Evolutionary conservation across 495 filamentous ascomycete species (phyloP).

Genomic region (Tetracladium setigerum): DNA sequence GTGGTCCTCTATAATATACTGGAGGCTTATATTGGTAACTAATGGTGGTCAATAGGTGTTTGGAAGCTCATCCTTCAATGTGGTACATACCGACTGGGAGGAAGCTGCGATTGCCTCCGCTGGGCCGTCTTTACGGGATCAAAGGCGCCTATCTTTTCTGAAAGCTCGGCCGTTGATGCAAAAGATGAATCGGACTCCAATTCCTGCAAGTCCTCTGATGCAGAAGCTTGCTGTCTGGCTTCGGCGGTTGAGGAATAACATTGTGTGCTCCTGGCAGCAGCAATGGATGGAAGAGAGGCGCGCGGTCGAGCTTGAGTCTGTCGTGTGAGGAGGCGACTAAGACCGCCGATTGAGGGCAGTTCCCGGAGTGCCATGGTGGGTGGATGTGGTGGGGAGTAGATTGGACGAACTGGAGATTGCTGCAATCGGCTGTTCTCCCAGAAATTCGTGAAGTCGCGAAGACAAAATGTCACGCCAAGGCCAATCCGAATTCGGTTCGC

Average conservation of each 20-base stretch:
- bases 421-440: neutral
- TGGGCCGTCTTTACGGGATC: slow-evolving; percentile 49
- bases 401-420: no score
- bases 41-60: slow-evolving; percentile 5
- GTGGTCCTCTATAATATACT: slow-evolving; percentile 85
- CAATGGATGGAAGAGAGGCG: no score
- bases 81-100: slow-evolving; percentile 54
- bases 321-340: slow-evolving; percentile 12
- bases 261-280: no score
- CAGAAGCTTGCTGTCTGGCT: slow-evolving; percentile 1
- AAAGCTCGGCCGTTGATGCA: slow-evolving; percentile 21
- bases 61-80: neutral
- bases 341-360: slow-evolving; percentile 8
- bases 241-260: slow-evolving; percentile 40
- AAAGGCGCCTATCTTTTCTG: slow-evolving; percentile 37
- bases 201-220: slow-evolving; percentile 25
- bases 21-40: slow-evolving; percentile 93
- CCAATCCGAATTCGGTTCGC: no score
- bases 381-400: neutral
- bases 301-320: slow-evolving; percentile 3
- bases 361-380: slow-evolving; percentile 24
- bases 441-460: neutral
- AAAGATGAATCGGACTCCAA: slow-evolving; percentile 36
- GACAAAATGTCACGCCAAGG: no score
- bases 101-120: slow-evolving; percentile 47